phyloP scores from a whole-genome alignment of 2,329 filamentous ascomycete species.

The Trichocomaceae sp. region DNA sequence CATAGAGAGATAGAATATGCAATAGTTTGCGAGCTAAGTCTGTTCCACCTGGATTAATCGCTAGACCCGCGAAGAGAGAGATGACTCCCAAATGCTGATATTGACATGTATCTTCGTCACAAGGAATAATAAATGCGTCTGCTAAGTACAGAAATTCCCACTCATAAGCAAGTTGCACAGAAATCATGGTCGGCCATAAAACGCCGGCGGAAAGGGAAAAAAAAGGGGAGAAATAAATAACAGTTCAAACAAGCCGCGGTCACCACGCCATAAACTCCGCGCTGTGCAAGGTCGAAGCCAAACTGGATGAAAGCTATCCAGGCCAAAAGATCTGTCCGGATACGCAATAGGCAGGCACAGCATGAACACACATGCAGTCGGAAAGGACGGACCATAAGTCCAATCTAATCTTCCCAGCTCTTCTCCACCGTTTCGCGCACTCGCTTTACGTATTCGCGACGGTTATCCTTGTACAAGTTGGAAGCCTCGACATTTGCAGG shows the following conservation, averaged over 20 bases:
- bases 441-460: slow-evolving; percentile 90
- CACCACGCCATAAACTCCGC: slow-evolving; percentile 38
- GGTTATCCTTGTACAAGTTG: slow-evolving; percentile 96
- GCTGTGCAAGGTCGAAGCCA: slow-evolving; percentile 30
- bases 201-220: slow-evolving; percentile 1
- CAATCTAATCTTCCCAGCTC: slow-evolving; percentile 83
- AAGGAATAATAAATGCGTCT: neutral
- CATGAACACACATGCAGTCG: neutral
- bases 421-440: slow-evolving; percentile 97
- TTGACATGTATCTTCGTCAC: neutral
- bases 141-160: neutral
- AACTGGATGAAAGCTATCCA: slow-evolving; percentile 7
- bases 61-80: no score
- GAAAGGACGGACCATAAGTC: slow-evolving; percentile 43
- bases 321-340: neutral
- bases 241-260: slow-evolving; percentile 16
- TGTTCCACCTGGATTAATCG: neutral
- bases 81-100: neutral
- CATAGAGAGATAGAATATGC: no score
- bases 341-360: slow-evolving; percentile 1
- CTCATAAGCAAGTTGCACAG: neutral
- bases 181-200: neutral
- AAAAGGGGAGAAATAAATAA: neutral
- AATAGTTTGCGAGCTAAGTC: neutral
- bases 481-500: slow-evolving; percentile 97